phyloP scores from a whole-genome alignment of 2,329 filamentous ascomycete species.

The Trichoderma pleuroti region DNA sequence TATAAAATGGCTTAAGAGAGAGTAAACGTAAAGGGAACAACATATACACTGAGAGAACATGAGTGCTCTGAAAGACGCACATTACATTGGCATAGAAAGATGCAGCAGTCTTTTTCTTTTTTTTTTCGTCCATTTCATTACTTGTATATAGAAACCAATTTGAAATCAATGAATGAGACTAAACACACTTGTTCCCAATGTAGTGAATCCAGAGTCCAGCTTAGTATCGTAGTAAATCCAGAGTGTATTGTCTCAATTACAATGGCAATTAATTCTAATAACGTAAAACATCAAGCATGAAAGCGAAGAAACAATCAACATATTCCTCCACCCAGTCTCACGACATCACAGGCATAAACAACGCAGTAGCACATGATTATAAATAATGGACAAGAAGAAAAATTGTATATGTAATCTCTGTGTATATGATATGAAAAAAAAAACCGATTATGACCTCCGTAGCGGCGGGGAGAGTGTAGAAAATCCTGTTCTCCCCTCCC shows the following conservation, averaged over 20 bases:
- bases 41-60: not conserved
- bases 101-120: not conserved
- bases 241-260: not conserved
- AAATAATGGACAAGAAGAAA: not conserved
- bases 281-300: not conserved
- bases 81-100: not conserved
- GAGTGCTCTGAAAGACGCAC: not conserved
- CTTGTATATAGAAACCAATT: not conserved
- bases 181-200: not conserved
- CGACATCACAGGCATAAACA: not conserved
- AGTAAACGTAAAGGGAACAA: not conserved
- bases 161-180: not conserved
- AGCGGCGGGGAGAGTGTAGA: not conserved
- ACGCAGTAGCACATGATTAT: not conserved
- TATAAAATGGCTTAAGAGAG: not conserved
- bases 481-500: not conserved
- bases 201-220: not conserved
- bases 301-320: not conserved
- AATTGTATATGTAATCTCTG: slow-evolving; percentile 1
- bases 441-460: slow-evolving; percentile 5
- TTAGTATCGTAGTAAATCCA: too few species aligned
- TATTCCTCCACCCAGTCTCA: not conserved
- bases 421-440: not conserved
- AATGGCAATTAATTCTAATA: not conserved
- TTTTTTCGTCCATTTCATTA: not conserved